Evolutionary conservation across 805 yeast genomes (phyloP).

Genomic region (Gaillardinia entomophila): DNA sequence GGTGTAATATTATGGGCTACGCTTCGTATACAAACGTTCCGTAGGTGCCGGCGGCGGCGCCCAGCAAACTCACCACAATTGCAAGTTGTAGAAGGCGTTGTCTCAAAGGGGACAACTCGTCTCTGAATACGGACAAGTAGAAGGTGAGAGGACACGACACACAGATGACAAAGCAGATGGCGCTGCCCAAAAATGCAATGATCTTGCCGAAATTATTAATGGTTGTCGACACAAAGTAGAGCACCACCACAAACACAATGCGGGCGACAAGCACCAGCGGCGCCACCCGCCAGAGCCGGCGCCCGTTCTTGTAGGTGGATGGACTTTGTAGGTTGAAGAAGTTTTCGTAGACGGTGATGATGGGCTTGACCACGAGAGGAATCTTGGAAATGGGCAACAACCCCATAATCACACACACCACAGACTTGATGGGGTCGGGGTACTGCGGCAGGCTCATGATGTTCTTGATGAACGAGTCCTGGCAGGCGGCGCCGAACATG

Average conservation of each 20-base stretch:
- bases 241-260: conserved; percentile 15
- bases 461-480: conserved; percentile 75
- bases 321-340: conserved; percentile 11
- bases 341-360: conserved; percentile 32
- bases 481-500: conserved; percentile 70
- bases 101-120: conserved; percentile 4
- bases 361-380: conserved; percentile 34
- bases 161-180: conserved; percentile 38
- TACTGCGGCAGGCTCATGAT: conserved; percentile 62
- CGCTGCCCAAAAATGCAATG: conserved; percentile 36
- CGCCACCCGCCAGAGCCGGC: not conserved
- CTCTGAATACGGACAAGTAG: conserved; percentile 13
- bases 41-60: conserved; percentile 11
- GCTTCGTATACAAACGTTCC: conserved; percentile 6
- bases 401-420: conserved; percentile 29
- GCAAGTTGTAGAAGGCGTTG: conserved; percentile 3
- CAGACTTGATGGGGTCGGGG: conserved; percentile 47
- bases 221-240: conserved; percentile 19
- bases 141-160: conserved; percentile 34
- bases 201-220: conserved; percentile 35
- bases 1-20: no score
- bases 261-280: conserved; percentile 10
- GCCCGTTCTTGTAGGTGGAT: not conserved
- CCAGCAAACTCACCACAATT: conserved; percentile 6
- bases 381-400: conserved; percentile 36